These are phyloP conservation scores for Dactylellina cionopaga DNA, from an alignment of 2,329 filamentous ascomycete species.

Conservation along the genomic window DNA sequence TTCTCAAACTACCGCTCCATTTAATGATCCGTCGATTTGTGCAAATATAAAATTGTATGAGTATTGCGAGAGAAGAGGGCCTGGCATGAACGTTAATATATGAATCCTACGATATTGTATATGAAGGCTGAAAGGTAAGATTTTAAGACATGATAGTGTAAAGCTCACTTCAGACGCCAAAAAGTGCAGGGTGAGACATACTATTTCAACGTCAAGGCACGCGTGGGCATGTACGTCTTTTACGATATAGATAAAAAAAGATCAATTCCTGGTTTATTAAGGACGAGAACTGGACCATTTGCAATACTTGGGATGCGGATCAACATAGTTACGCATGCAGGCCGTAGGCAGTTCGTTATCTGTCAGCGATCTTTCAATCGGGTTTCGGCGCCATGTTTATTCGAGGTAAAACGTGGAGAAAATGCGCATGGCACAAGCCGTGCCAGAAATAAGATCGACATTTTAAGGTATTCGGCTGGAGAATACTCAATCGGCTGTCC, in stretches of 20 bases:
- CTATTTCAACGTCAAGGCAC: not conserved
- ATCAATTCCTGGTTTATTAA: slow-evolving; percentile 4
- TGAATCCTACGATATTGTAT: no score
- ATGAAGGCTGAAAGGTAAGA: no score
- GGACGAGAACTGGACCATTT: no score
- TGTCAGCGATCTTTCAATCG: no score
- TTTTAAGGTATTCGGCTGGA: not conserved
- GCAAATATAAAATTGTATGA: not conserved
- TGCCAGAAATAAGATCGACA: not conserved
- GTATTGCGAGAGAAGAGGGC: not conserved
- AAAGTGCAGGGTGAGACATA: no score
- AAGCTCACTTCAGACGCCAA: no score
- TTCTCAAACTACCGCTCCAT: no score
- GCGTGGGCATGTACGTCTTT: not conserved
- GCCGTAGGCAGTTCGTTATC: not conserved
- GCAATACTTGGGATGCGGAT: not conserved
- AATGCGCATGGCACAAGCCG: not conserved
- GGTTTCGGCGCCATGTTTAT: no score
- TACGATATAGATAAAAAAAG: not conserved
- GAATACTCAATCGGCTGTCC: not conserved
- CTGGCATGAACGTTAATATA: no score
- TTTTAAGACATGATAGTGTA: no score
- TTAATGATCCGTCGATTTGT: not conserved
- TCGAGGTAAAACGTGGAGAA: not conserved
- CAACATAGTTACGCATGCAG: not conserved